Evolutionary conservation across 2,329 filamentous ascomycete species (phyloP).

Genomic region (Pyrenophora teres): DNA sequence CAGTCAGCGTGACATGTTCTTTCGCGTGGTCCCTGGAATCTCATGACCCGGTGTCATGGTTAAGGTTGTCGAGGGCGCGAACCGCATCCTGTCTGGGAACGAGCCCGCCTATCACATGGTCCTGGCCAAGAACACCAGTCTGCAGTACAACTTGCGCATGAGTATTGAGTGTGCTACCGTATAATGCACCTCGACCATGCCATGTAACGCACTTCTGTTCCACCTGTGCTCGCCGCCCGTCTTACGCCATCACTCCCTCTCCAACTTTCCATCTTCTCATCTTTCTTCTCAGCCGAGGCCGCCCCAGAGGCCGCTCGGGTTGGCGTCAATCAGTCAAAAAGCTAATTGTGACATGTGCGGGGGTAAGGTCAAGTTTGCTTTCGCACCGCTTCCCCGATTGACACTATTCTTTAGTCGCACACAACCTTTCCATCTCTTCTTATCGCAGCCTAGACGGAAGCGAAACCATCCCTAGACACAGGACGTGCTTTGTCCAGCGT

Average conservation of each 20-base stretch:
- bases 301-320: background rate
- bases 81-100: slow-evolving; percentile 28
- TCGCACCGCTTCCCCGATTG: slow-evolving; percentile 9
- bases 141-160: slow-evolving; percentile 32
- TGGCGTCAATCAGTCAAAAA: background rate
- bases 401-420: slow-evolving; percentile 23
- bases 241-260: slow-evolving; percentile 9
- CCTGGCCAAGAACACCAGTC: slow-evolving; percentile 13
- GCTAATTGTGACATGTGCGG: slow-evolving; percentile 20
- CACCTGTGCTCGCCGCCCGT: slow-evolving; percentile 9
- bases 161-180: slow-evolving; percentile 36
- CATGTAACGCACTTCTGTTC: slow-evolving; percentile 32
- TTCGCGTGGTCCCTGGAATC: slow-evolving; percentile 37
- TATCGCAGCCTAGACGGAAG: slow-evolving; percentile 4
- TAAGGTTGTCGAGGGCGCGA: slow-evolving; percentile 42
- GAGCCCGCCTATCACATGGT: slow-evolving; percentile 13
- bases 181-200: slow-evolving; percentile 21
- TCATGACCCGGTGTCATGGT: slow-evolving; percentile 40
- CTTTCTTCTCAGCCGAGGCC: background rate
- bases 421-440: background rate
- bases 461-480: slow-evolving; percentile 6
- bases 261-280: too few species aligned
- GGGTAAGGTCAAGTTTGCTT: slow-evolving; percentile 11
- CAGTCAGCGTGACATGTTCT: slow-evolving; percentile 21
- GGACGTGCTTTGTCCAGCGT: background rate